These are phyloP conservation scores for Cryptosporidium baileyi DNA, from an alignment of 169 alveolate genomes.

Conservation along the genomic window DNA sequence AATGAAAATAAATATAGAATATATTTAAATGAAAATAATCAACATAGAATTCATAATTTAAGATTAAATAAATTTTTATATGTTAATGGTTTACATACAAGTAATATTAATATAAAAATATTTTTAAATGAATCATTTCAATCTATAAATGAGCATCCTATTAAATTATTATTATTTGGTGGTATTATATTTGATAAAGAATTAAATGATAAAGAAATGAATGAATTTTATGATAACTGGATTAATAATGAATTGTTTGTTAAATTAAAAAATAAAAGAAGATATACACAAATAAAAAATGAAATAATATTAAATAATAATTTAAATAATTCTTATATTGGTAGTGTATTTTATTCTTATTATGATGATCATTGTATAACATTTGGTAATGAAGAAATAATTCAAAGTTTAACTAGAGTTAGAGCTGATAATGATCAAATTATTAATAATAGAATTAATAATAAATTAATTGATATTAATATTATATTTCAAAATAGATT, in stretches of 20 bases:
- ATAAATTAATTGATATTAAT: not conserved
- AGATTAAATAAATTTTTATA: slow-evolving; percentile 4
- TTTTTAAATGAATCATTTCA: not conserved
- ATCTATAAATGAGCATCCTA: not conserved
- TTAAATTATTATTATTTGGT: slow-evolving; percentile 14
- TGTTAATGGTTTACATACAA: slow-evolving; percentile 31
- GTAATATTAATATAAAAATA: slow-evolving; percentile 1
- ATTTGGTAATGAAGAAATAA: slow-evolving; percentile 28
- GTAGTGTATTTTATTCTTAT: slow-evolving; percentile 45
- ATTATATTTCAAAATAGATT: slow-evolving; percentile 34
- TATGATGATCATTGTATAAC: slow-evolving; percentile 50
- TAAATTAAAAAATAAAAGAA: not conserved
- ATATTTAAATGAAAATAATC: not conserved
- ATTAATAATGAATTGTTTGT: slow-evolving; percentile 3
- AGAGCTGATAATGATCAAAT: not conserved
- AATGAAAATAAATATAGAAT: too few species aligned
- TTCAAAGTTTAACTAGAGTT: slow-evolving; percentile 14
- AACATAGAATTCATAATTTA: not conserved
- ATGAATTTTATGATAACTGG: not conserved
- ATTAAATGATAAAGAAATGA: not conserved
- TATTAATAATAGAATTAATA: not conserved
- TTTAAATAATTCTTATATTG: not conserved
- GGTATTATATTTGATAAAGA: slow-evolving; percentile 26
- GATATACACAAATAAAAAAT: not conserved
- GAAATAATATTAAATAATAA: not conserved